A percentile compares a stretch with the other conserved stretches of the same genome.
Evolutionary conservation across 75 land plant genomes (phyloP).

Genomic region (Pseudotsuga menziesii): DNA sequence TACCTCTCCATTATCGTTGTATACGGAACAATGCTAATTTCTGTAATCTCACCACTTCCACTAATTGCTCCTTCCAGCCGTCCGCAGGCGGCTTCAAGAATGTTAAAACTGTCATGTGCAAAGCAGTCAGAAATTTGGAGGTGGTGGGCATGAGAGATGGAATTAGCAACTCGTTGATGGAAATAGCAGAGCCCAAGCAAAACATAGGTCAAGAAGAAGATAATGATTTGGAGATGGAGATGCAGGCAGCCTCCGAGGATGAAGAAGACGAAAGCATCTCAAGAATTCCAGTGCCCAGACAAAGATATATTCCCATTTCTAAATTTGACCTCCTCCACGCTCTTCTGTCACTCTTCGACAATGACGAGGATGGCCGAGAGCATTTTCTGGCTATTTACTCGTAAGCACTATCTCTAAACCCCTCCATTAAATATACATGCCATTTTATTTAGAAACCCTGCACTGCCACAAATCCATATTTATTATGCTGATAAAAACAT

Average conservation of each 20-base stretch:
- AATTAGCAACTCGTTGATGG: no score
- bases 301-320: conserved; percentile 64
- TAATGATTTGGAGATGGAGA: no score
- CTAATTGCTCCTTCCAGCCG: no score
- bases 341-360: conserved; percentile 33
- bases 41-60: no score
- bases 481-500: not conserved
- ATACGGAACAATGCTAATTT: no score
- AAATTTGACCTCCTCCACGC: conserved; percentile 63
- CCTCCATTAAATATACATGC: not conserved
- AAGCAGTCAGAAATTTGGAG: no score
- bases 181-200: no score
- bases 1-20: no score
- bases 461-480: not conserved
- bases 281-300: conserved; percentile 77
- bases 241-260: not conserved
- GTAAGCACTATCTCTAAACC: conserved; percentile 24
- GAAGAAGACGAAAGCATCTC: conserved; percentile 46
- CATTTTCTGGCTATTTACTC: conserved; percentile 40
- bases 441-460: not conserved
- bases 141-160: no score
- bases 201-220: no score
- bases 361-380: conserved; percentile 35
- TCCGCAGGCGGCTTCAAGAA: no score
- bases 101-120: no score